Evolutionary conservation across 2,329 filamentous ascomycete species (phyloP).

Genomic region (Pseudogymnoascus verrucosus): DNA sequence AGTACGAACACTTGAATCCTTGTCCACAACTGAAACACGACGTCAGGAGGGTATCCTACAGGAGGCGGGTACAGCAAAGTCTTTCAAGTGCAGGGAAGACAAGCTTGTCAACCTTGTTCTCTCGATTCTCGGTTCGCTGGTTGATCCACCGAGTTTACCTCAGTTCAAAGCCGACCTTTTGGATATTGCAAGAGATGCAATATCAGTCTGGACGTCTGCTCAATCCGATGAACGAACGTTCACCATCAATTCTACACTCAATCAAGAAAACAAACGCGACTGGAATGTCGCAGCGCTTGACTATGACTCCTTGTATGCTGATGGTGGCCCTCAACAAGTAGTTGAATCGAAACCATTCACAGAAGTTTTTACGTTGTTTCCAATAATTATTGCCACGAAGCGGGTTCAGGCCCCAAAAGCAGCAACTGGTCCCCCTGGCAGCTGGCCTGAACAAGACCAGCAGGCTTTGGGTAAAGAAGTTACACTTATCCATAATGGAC

Average conservation of each 20-base stretch:
- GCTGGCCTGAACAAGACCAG: neutral
- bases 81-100: neutral
- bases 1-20: neutral
- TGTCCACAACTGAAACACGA: neutral
- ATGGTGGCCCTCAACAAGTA: neutral
- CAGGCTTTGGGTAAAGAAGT: neutral
- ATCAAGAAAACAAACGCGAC: neutral
- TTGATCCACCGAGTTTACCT: neutral
- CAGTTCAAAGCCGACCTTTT: neutral
- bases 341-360: neutral
- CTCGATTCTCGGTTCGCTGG: neutral
- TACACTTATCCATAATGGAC: neutral
- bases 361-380: neutral
- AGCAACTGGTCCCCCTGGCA: neutral
- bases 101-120: neutral
- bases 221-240: neutral
- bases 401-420: neutral
- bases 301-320: neutral
- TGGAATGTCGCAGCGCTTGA: neutral
- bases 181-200: neutral
- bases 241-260: neutral
- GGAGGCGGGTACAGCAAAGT: neutral
- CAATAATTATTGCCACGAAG: neutral
- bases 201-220: neutral
- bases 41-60: neutral